Percentiles rank a stretch among this genome's conserved stretches.
phyloP scores from a whole-genome alignment of 208 protist genomes.

The Blechomonas ayalai region DNA sequence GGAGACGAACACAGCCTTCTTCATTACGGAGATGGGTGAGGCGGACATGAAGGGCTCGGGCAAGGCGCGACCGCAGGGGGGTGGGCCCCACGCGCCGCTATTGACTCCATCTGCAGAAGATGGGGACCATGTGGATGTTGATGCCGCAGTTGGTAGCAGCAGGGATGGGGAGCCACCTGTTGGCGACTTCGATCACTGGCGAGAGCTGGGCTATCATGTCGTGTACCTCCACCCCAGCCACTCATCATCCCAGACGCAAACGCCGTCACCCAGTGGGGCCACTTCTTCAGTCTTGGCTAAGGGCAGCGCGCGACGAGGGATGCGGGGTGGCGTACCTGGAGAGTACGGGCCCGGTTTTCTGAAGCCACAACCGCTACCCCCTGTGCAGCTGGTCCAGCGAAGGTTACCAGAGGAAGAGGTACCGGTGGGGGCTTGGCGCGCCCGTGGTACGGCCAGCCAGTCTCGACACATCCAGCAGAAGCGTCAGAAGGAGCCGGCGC shows the following conservation, averaged over 20 bases:
- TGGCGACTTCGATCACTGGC: constrained; percentile 51
- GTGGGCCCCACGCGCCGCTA: background rate
- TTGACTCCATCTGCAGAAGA: background rate
- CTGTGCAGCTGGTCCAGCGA: constrained; percentile 55
- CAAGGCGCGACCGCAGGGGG: background rate
- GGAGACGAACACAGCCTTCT: constrained; percentile 13
- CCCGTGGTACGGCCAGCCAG: too few relatives aligned
- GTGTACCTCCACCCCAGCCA: constrained; percentile 39
- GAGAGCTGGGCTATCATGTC: constrained; percentile 69
- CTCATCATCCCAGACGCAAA: too few relatives aligned
- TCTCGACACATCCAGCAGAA: too few relatives aligned
- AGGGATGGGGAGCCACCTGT: too few relatives aligned
- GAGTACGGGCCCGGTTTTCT: too few relatives aligned
- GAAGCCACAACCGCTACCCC: constrained; percentile 35
- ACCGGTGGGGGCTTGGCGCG: background rate
- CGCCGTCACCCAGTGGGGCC: too few relatives aligned
- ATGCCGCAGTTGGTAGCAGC: background rate
- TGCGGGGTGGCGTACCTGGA: too few relatives aligned
- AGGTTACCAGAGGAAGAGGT: constrained; percentile 8
- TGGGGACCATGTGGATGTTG: background rate
- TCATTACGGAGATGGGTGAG: constrained; percentile 22
- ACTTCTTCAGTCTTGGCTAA: too few relatives aligned
- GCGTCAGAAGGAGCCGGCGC: too few relatives aligned
- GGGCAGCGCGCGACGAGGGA: too few relatives aligned
- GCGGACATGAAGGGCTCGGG: background rate